Base-by-base conservation (phyloP, 495 filamentous ascomycete genomes). In the Podospora pseudoanserina region DNA sequence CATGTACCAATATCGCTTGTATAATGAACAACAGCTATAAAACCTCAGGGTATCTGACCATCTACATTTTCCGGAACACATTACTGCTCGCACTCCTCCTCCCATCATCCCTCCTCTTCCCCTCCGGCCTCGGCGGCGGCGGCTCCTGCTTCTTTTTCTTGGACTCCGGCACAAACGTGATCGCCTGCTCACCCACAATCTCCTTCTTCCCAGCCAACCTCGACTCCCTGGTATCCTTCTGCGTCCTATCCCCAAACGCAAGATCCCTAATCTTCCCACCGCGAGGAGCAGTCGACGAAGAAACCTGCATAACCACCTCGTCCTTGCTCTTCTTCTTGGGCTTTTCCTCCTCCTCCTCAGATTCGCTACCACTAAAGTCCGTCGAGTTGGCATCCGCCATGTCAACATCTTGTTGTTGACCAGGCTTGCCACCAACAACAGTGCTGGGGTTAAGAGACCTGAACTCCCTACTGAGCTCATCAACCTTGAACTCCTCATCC, bases 381-480 rank as follows among this genome's bases (percentile, higher is more conserved):
- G 63, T 68, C 5, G 61, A 62, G 32, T 68, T 39, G 28, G 7
- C 62, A 44, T 56, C 60, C 54, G 19, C 64, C n/a, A 68, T 66
- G 20, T 39, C 59, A 16, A 49, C 19, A 39, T 71, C 67, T 28
- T 20, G 27, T 19, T 7, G 18, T 13, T 32, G 27, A 3, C 61
- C 61, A 19, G 61, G 30, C 59, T 61, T 26, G 16, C 39, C 39
- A 49, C 1, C 39, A 19, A 32, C 27, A 20, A 49, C 32, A 5
- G 84, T 96, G 77, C 91, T 95, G 32, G 96, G 92, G 75, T 98
- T 97, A 75, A 95, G 86, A 53, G 88, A 83, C 56, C 88, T 84
- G 83, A 96, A 99, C 75, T 98, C 96, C 59, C 86, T 79, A 60
- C 90, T 94, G n/a, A 78, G 87, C 77, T 98, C 95, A 71, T 99